A percentile compares a stretch with the other conserved stretches of the same genome.
Evolutionary conservation across 2,329 filamentous ascomycete species (phyloP).

Genomic region (Torrubiellomyces zombiae): DNA sequence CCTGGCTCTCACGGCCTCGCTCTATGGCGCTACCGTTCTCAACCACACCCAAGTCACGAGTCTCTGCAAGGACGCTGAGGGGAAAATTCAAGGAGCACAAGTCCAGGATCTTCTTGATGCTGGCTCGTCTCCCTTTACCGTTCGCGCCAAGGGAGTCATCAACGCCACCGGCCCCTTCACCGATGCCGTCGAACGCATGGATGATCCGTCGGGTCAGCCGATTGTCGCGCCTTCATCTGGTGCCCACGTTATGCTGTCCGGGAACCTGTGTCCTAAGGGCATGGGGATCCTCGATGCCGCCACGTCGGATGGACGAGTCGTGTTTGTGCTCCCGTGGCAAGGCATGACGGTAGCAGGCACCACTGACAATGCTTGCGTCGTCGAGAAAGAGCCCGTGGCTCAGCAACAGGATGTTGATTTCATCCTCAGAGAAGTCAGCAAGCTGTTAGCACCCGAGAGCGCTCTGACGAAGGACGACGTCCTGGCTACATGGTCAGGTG

Average conservation of each 20-base stretch:
- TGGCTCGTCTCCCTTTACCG: constrained; percentile 42
- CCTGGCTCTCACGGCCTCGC: constrained; percentile 60
- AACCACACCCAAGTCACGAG: constrained; percentile 68
- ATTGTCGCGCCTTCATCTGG: constrained; percentile 70
- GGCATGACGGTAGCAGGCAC: constrained; percentile 75
- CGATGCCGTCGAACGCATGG: constrained; percentile 66
- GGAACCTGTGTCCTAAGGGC: constrained; percentile 60
- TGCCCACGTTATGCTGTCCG: constrained; percentile 69
- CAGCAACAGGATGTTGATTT: constrained; percentile 66
- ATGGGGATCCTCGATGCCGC: constrained; percentile 72
- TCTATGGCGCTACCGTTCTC: constrained; percentile 65
- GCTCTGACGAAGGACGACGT: constrained; percentile 60
- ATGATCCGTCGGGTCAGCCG: constrained; percentile 49
- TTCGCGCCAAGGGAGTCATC: constrained; percentile 65
- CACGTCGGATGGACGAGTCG: constrained; percentile 72
- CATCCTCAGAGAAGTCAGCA: constrained; percentile 63
- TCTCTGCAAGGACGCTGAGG: constrained; percentile 53
- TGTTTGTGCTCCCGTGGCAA: constrained; percentile 80
- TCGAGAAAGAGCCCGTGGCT: constrained; percentile 53
- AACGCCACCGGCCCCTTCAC: constrained; percentile 75
- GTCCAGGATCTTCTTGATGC: constrained; percentile 36
- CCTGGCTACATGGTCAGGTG: constrained; percentile 66
- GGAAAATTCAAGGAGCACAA: constrained; percentile 51
- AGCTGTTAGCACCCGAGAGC: constrained; percentile 61
- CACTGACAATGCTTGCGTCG: constrained; percentile 56